These are phyloP conservation scores for Colletotrichum sp. DNA, from an alignment of 2,329 filamentous ascomycete genomes.

Conservation along the genomic window DNA sequence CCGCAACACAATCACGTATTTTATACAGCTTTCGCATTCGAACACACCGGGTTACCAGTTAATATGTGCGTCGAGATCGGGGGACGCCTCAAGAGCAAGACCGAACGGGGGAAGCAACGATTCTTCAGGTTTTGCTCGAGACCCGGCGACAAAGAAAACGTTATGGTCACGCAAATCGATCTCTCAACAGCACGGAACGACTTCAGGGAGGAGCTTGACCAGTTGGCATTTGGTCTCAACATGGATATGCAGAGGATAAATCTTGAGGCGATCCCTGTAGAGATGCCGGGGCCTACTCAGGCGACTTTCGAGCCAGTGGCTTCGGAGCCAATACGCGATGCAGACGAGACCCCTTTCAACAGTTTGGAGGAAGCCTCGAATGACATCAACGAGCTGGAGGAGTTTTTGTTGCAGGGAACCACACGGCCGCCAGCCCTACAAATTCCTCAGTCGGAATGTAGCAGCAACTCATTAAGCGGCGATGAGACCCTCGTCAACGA, in stretches of 20 bases:
- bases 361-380: fast-evolving
- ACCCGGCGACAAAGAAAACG: not conserved
- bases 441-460: fast-evolving
- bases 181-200: not conserved
- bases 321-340: fast-evolving
- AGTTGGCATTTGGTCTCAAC: not conserved
- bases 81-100: not conserved
- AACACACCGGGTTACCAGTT: not conserved
- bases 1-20: not conserved
- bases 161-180: not conserved
- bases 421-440: fast-evolving
- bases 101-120: not conserved
- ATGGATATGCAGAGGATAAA: not conserved
- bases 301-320: fast-evolving
- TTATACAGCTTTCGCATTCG: not conserved
- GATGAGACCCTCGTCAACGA: not conserved
- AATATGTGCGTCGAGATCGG: not conserved
- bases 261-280: not conserved
- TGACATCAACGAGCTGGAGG: not conserved
- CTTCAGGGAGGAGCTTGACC: not conserved
- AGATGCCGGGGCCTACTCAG: not conserved
- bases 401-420: fast-evolving
- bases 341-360: not conserved
- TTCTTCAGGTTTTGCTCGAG: not conserved
- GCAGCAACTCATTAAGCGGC: not conserved